A percentile compares a stretch with the other conserved stretches of the same genome.
These are phyloP conservation scores for Pelagophyceae sp. DNA, from an alignment of 352 stramenopile genomes.

Conservation along the genomic window DNA sequence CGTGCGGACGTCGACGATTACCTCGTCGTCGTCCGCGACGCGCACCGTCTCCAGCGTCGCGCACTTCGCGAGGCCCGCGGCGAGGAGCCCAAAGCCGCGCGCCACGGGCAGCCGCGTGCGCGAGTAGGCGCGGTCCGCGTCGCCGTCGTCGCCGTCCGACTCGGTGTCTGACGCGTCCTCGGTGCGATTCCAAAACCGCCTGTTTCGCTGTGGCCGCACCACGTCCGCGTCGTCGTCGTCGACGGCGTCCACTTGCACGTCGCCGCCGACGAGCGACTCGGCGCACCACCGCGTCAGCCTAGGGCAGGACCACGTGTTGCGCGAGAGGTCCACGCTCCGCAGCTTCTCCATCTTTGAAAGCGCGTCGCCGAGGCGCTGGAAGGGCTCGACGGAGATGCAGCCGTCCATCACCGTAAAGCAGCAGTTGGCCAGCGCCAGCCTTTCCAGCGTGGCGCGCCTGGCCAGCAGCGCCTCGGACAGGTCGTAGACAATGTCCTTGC, in stretches of 20 bases:
- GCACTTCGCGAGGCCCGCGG: not conserved
- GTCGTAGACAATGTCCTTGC: constrained; percentile 9
- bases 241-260: not conserved
- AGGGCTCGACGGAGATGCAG: constrained; percentile 5
- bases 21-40: not conserved
- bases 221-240: constrained; percentile 8
- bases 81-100: not conserved
- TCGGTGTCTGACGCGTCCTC: not conserved
- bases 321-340: not conserved
- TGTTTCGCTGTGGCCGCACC: not conserved
- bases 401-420: constrained; percentile 19
- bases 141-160: not conserved
- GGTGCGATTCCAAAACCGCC: not conserved
- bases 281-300: constrained; percentile 13
- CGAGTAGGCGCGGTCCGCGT: constrained; percentile 3
- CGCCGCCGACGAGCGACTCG: not conserved
- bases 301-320: not conserved
- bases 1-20: not conserved
- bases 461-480: not conserved
- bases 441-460: not conserved
- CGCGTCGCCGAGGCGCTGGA: not conserved
- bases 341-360: not conserved
- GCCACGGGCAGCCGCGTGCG: not conserved
- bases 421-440: not conserved
- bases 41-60: not conserved